Evolutionary conservation across 441 rosid species (phyloP), one percentile per base, ranked within the genome.

Genomic region (Erysimum cheiri): DNA sequence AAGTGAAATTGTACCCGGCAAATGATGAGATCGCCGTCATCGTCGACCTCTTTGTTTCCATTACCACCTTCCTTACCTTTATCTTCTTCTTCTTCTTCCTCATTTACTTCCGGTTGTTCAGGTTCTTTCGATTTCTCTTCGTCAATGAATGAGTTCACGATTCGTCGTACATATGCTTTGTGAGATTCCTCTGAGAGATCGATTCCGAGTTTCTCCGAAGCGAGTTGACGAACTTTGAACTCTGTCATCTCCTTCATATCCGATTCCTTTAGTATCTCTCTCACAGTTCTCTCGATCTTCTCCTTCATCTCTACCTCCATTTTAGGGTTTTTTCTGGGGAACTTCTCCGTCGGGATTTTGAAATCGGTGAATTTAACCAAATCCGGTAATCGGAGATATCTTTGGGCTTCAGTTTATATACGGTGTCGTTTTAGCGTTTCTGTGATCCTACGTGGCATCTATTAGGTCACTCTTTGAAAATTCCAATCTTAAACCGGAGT

Each of bases 1-100:
- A n/a, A 15, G 1, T 24, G 37, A 70, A 50, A 66, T 70, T 86
- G 13, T 31, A 90, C 98, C 82, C 81, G 75, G 72, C 97, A 88
- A 81, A 93, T 68, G 71, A 93, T 81, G 73, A 85, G 90, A 76
- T 93, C 87, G 2, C 98, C 97, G 3, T 84, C 90, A 50, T 93
- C 96, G 47, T 88, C 91, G 5, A 71, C 84, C 86, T 88, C 90
- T 52, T 81, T 68, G 15, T 13, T 48, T 46, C 50, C 26, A 7
- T 56, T 69, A 52, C 28, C 43, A 41, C n/a, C 50, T 36, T 57
- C 60, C 10, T 22, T 74, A 48, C 22, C 70, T 35, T 41, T 61
- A 0, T 47, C 81, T 6, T 55, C 81, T 11, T 43, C 82, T 47
- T 47, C 53, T 15, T 67, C 65, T 0, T 67, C 80, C 6, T 35